Base-by-base conservation (phyloP, 352 stramenopile species). In the Phytophthora multivora region DNA sequence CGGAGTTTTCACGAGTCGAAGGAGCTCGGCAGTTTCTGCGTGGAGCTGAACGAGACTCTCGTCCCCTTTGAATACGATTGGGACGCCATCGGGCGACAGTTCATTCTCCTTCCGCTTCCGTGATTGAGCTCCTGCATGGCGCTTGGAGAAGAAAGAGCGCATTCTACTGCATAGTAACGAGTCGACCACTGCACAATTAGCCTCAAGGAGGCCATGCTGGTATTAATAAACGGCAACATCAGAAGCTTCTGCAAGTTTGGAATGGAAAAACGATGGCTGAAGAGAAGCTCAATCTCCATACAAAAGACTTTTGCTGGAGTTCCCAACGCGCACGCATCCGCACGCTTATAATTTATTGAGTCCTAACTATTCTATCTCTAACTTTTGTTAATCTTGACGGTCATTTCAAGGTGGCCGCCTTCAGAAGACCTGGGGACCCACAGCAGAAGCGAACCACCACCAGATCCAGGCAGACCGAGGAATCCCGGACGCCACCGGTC, bases 401-500 rank as follows among this genome's bases (percentile, higher is more conserved):
- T 65, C 41, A 87, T 69, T 40, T 84, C 63, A 5, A 88, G 42
- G 47, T 83, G 71, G 6, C 79, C 76, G 4, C 74, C 71, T 18
- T 59, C 31, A 0, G 65, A 70, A n/a, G 67, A 63, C 28, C 66
- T 75, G 0, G 77, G 71, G 11, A 89, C 42, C 79, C 79, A 89
- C n/a, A 84, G 40, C 28, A 79, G 9, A 1, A 89, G 66, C 38
- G 79, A 87, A 11, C 79, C 77, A 16, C 79, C 75, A 19, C 75
- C 71, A 10, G 51, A 69, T 12, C 67, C 68, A 13, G 75, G 66
- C 9, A 89, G 33, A 16, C 65, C 68, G 1, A 85, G 33, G 31
- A 84, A 71, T n/a, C 63, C 73, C 8, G 73, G 75, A 35, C 79
- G 79, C 79, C 77, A 89, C n/a, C 79, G 79, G 42, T 89, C 79